Conservation (phyloP, 768 basidiomycete genomes). For the Tricholoma sp. region DNA sequence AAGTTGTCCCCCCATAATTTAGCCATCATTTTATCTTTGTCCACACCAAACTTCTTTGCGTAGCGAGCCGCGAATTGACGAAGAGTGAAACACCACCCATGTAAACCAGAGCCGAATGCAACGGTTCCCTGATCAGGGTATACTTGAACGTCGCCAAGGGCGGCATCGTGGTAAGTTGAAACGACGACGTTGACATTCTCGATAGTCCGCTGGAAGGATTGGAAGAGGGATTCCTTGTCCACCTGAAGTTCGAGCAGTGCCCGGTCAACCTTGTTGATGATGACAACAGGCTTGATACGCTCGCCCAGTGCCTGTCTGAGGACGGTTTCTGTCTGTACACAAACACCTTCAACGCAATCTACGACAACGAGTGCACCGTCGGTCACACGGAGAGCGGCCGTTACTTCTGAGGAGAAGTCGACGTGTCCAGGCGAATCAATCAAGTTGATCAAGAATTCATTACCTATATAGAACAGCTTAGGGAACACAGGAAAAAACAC, state of each 20-base stretch:
- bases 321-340: conserved; percentile 99
- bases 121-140: conserved; percentile 98
- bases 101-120: conserved; percentile 98
- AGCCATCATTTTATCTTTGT: conserved; percentile 96
- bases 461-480: conserved; percentile 40
- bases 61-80: conserved; percentile 94
- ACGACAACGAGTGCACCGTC: conserved; percentile 99
- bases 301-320: conserved; percentile 95
- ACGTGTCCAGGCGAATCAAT: conserved; percentile 97
- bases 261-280: conserved; percentile 99
- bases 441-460: conserved; percentile 95
- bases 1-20: conserved; percentile 99
- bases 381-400: conserved; percentile 98
- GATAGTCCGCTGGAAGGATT: conserved; percentile 95
- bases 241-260: conserved; percentile 98
- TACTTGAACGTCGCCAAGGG: conserved; percentile 97
- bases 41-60: conserved; percentile 97
- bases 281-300: conserved; percentile 98
- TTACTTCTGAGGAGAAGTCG: conserved; percentile 99
- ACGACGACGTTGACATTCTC: conserved; percentile 98
- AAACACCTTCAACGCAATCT: conserved; percentile 99
- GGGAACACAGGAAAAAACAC: too few species aligned
- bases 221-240: conserved; percentile 93
- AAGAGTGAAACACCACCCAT: conserved; percentile 99
- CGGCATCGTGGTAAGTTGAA: conserved; percentile 91